Evolutionary conservation across 768 basidiomycete genomes (phyloP).

Genomic region (Lentinula edodes): DNA sequence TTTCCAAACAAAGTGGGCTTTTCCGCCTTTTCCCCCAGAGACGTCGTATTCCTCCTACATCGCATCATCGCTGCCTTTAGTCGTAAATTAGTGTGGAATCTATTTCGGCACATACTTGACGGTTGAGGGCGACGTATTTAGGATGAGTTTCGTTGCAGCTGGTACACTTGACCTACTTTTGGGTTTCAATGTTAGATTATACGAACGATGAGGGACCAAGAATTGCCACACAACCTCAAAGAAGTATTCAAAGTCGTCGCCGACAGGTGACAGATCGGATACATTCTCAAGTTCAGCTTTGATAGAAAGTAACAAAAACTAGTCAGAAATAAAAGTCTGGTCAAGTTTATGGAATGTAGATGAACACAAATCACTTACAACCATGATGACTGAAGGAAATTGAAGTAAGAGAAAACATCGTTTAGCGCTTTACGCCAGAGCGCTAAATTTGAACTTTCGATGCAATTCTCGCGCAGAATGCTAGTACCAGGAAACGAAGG

Average conservation of each 20-base stretch:
- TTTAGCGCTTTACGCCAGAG: too few relatives aligned
- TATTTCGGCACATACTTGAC: conserved; percentile 36
- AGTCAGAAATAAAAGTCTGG: neutral
- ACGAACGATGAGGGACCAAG: neutral
- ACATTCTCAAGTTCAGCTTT: conserved; percentile 80
- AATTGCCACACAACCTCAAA: conserved; percentile 48
- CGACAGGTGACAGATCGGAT: conserved; percentile 60
- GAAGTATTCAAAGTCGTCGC: conserved; percentile 71
- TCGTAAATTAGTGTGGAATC: neutral
- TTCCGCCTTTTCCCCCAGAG: conserved; percentile 60
- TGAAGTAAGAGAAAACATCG: too few relatives aligned
- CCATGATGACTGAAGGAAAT: too few relatives aligned
- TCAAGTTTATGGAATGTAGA: too few relatives aligned
- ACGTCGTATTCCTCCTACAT: conserved; percentile 60
- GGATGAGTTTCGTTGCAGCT: conserved; percentile 71
- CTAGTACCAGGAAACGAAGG: too few relatives aligned
- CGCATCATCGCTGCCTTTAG: neutral
- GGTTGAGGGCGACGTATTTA: conserved; percentile 68
- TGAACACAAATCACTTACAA: too few relatives aligned
- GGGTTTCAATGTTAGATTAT: neutral
- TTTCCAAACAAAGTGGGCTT: conserved; percentile 78
- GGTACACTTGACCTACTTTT: conserved; percentile 63
- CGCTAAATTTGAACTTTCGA: too few relatives aligned
- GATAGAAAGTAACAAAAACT: conserved; percentile 28
- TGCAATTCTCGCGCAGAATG: too few relatives aligned